phyloP scores from a whole-genome alignment of 306 rosid species.

The Cucurbita ficifolia region DNA sequence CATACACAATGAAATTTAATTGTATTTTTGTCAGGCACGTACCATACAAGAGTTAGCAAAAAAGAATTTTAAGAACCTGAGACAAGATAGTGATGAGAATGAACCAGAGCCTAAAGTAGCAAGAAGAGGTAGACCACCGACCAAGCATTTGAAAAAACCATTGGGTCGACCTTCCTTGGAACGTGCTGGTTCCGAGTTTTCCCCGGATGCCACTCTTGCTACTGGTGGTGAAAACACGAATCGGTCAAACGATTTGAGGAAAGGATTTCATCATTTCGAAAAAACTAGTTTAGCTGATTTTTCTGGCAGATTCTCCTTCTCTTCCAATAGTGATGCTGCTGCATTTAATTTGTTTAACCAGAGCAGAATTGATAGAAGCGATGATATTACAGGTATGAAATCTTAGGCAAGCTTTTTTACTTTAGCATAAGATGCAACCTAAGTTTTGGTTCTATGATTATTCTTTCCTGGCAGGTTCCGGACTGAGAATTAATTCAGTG shows the following conservation, averaged over 20 bases:
- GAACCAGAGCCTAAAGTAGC: constrained; percentile 40
- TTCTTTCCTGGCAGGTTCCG: constrained; percentile 21
- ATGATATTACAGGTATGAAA: constrained; percentile 37
- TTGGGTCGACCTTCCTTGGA: constrained; percentile 35
- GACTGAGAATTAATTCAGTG: constrained; percentile 15
- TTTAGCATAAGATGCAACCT: neutral
- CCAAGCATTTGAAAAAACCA: constrained; percentile 35
- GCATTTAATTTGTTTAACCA: constrained; percentile 23
- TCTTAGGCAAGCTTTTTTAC: neutral
- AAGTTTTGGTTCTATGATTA: neutral
- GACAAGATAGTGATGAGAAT: constrained; percentile 56
- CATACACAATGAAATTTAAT: neutral
- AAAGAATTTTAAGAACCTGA: constrained; percentile 44
- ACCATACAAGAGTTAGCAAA: constrained; percentile 53
- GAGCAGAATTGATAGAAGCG: constrained; percentile 31
- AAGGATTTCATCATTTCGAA: constrained; percentile 24
- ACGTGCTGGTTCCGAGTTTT: constrained; percentile 26
- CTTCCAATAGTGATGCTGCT: constrained; percentile 30
- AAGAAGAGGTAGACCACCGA: constrained; percentile 63
- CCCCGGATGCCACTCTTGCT: constrained; percentile 37
- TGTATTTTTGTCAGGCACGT: constrained; percentile 36
- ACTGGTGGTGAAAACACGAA: constrained; percentile 35
- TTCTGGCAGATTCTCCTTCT: constrained; percentile 22
- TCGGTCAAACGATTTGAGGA: constrained; percentile 26
- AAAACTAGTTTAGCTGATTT: constrained; percentile 29